A percentile compares a stretch with the other conserved stretches of the same genome.
phyloP scores from a whole-genome alignment of 148 eudicot species.

The Polygonum maritimum region DNA sequence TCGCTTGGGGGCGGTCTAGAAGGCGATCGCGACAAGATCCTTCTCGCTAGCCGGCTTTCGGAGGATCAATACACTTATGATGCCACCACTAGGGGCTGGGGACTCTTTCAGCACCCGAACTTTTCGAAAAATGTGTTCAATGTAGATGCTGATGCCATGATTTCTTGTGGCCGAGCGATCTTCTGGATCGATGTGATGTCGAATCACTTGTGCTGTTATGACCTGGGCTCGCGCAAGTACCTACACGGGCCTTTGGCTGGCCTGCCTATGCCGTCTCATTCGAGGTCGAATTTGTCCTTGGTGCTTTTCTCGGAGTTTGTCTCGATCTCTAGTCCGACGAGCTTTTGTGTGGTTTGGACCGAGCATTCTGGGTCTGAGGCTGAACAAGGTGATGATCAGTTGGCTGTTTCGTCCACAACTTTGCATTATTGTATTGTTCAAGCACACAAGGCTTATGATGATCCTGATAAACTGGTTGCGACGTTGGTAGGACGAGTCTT shows the following conservation, averaged over 20 bases:
- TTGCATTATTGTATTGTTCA: conserved; percentile 3
- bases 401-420: background rate
- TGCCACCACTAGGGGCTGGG: background rate
- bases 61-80: background rate
- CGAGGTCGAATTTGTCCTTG: background rate
- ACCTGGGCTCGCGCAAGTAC: background rate
- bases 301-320: background rate
- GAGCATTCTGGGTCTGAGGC: background rate
- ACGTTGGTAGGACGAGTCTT: background rate
- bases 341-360: conserved; percentile 9
- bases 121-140: conserved; percentile 2
- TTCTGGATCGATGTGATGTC: background rate
- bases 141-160: background rate
- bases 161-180: background rate
- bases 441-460: background rate
- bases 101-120: conserved; percentile 5
- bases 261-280: background rate
- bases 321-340: background rate
- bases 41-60: background rate
- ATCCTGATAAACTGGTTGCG: background rate
- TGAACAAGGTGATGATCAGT: background rate
- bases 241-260: background rate
- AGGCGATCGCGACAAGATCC: background rate
- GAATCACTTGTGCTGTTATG: background rate
- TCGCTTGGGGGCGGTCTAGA: background rate